Evolutionary conservation across 2,329 filamentous ascomycete species (phyloP).

Genomic region (Cercospora nicotianae): DNA sequence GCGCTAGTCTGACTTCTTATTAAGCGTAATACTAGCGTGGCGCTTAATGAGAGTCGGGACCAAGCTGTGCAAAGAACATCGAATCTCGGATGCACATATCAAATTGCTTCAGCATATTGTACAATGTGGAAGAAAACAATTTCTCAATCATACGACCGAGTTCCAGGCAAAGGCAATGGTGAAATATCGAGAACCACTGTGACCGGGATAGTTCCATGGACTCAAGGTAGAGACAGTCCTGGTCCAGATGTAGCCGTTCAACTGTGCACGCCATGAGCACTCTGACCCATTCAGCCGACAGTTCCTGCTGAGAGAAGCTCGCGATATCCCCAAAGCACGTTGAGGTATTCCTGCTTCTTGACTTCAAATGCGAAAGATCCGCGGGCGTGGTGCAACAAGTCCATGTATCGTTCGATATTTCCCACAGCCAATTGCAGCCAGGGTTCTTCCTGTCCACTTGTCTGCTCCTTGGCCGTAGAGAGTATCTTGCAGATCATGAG

Average conservation of each 20-base stretch:
- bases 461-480: background rate
- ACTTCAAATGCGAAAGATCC: background rate
- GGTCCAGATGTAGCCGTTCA: background rate
- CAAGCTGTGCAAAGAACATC: background rate
- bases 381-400: background rate
- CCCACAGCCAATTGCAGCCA: background rate
- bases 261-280: background rate
- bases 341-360: slow-evolving; percentile 1
- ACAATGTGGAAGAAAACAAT: background rate
- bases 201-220: background rate
- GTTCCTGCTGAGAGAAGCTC: background rate
- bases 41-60: background rate
- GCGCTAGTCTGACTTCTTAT: background rate
- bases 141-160: background rate
- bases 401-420: slow-evolving; percentile 8
- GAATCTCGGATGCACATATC: background rate
- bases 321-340: background rate
- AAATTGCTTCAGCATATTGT: background rate
- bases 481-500: slow-evolving; percentile 1
- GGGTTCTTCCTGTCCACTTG: background rate
- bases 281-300: background rate
- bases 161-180: background rate
- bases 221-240: background rate
- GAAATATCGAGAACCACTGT: background rate
- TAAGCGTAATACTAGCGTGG: background rate